Evolutionary conservation across 495 filamentous ascomycete genomes (phyloP), one percentile per base, ranked within the genome.

Genomic region (Penicillium robsamsonii): DNA sequence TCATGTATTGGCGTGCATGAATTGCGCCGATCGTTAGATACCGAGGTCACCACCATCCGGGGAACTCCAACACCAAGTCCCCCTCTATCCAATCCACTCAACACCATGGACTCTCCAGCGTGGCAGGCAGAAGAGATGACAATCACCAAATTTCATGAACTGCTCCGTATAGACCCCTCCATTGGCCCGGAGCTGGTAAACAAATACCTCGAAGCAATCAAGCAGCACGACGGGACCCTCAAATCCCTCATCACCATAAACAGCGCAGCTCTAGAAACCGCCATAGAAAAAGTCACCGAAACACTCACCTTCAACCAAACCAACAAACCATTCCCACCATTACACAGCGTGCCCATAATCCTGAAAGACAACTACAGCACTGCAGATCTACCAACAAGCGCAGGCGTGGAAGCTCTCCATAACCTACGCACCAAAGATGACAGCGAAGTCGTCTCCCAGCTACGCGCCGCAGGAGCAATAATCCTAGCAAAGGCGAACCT

Each of bases 301-400:
- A 61, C 82, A 27, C 84, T 87, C 57, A 24, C 40, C 0, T n/a
- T 53, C 22, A 55, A 62, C 17, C 31, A 53, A 24, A 43, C 31
- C 11, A 49, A 46, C 29, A 40, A 17, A 0, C 38, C 56, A 4
- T 55, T 64, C 57, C 60, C 50, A 43, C 51, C 50, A 0, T 47
- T 68, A n/a, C 65, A 70, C 58, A 82, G 83, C 63, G 72, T 89
- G 11, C 84, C 86, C 1, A 55, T 85, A 2, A 59, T 88, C 10
- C 64, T 89, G 6, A 88, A 88, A 67, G 84, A 87, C 62, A 87
- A 86, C 57, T 85, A 76, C 53, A 77, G 83, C 48, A 82, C 81
- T 0, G 31, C 51, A 0, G 74, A 75, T 10, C 77, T 81, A 60
- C 75, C 71, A 35, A 88, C 85, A 0, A 87, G 80, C 1, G 83